phyloP scores from a whole-genome alignment of 345 rosid species.

The thale cress (Arabidopsis thaliana) region TAIR10.1 NC_003074.8:958001-958500 shows the following conservation, averaged over 20 bases:
- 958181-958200: conserved; percentile 1
- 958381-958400: not conserved
- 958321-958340: conserved; percentile 90
- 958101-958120: conserved; percentile 96
- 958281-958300: conserved; percentile 91
- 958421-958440: conserved; percentile 35
- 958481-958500: conserved; percentile 95
- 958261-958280: conserved; percentile 95
- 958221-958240: conserved; percentile 63
- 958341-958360: conserved; percentile 79
- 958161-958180: not conserved
- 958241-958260: conserved; percentile 88
- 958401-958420: not conserved
- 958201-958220: conserved; percentile 25
- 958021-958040: not conserved
- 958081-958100: conserved; percentile 84
- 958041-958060: conserved; percentile 78
- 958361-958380: conserved; percentile 63
- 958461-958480: conserved; percentile 90
- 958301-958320: conserved; percentile 88
- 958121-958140: conserved; percentile 97
- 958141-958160: conserved; percentile 44
- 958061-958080: conserved; percentile 97
- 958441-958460: conserved; percentile 52
- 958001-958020: not conserved